Evolutionary conservation across 345 rosid genomes (phyloP), one percentile per base, ranked within the genome.

Genomic region (Luvunga scandens): DNA sequence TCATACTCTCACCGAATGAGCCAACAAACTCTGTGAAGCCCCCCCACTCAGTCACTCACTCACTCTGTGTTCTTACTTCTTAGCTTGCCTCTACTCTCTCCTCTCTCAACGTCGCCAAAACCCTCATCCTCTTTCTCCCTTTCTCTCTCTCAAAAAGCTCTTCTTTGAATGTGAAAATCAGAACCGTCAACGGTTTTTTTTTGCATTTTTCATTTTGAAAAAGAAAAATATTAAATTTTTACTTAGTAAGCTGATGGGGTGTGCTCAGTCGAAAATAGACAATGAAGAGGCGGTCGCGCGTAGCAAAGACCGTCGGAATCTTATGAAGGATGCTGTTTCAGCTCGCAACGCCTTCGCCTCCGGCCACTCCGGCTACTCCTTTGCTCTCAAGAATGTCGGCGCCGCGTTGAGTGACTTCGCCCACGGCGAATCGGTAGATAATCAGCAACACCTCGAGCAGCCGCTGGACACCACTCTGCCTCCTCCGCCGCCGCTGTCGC

Each of bases 351-450:
- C 91, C 33, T 94, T 96, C 77, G 94, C 99, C 6, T 85, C 97
- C 38, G 94, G 89, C 7, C 97, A 94, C 77, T 87, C 94, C 22
- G 98, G 92, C 6, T 96, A 87, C 83, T 83, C 93, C 24, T 65
- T 91, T 66, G 86, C 95, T 18, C 77, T 96, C 19, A 96, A 96
- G 84, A 90, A 92, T 84, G 86, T 93, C 0, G 98, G 99, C 7
- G 98, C 99, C 36, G 95, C 95, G 34, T 87, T 96, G 62, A 89
- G 95, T 81, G 99, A 92, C 85, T 96, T 91, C 77, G 94, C 90
- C 60, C 98, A 88, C 42, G 98, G 95, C 6, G 99, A 96, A 85
- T 86, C 89, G 6, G 89, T 71, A 50, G 90, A 76, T 78, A 75
- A 84, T 25, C 72, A 78, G 24, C 75, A 69, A 4, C 80, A 84